These are phyloP conservation scores for Psilocybe tampanensis DNA, from an alignment of 768 basidiomycete genomes.

Conservation along the genomic window DNA sequence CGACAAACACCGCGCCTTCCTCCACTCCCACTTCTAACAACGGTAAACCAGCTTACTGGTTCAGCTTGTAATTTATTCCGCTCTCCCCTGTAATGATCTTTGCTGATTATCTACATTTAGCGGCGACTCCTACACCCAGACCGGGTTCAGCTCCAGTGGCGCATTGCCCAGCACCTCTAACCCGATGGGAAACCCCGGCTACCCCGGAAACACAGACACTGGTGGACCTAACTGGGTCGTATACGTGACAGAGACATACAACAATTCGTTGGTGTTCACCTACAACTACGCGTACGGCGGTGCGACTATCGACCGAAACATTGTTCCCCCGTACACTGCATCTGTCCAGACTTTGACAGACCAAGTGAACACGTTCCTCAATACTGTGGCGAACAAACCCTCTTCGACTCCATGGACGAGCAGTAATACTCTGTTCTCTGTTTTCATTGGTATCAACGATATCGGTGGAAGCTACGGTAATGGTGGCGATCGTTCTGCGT, in stretches of 20 bases:
- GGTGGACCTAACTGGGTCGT: conserved; percentile 66
- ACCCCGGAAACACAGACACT: conserved; percentile 54
- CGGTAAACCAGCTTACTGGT: conserved; percentile 40
- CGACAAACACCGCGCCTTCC: not conserved
- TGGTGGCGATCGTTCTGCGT: not conserved
- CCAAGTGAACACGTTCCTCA: conserved; percentile 63
- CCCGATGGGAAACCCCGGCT: conserved; percentile 55
- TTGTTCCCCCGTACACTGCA: conserved; percentile 54
- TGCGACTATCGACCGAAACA: conserved; percentile 60
- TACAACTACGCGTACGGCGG: conserved; percentile 71
- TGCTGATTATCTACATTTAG: conserved; percentile 24
- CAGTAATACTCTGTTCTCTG: conserved; percentile 57
- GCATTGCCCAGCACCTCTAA: conserved; percentile 46
- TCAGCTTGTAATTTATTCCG: conserved; percentile 48
- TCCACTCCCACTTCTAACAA: not conserved
- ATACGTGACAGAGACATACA: conserved; percentile 50
- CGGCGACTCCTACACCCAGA: conserved; percentile 63
- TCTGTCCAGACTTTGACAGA: conserved; percentile 57
- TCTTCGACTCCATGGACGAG: conserved; percentile 56
- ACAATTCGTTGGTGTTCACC: conserved; percentile 54
- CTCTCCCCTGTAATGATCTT: not conserved
- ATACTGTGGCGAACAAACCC: conserved; percentile 47
- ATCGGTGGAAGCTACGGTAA: conserved; percentile 31
- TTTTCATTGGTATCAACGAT: conserved; percentile 77
- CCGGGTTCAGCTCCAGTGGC: conserved; percentile 45